Evolutionary conservation across 2,329 filamentous ascomycete species (phyloP).

Genomic region (Pyricularia sp.): DNA sequence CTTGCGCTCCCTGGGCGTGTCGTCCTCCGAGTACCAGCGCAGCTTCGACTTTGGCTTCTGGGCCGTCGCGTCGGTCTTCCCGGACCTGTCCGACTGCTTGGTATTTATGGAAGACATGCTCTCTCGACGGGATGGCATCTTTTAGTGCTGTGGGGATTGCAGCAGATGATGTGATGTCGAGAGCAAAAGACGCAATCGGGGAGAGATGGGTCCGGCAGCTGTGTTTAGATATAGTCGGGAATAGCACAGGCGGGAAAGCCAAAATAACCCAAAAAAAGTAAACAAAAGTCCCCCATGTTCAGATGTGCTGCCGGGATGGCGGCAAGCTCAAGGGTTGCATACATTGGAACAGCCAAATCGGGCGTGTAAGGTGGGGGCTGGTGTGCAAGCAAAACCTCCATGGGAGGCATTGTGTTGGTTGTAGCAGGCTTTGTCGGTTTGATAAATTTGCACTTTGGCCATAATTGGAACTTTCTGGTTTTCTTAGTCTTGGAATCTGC

Average conservation of each 20-base stretch:
- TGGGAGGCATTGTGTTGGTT: background rate
- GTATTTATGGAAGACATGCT: background rate
- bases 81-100: background rate
- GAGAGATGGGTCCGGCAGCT: background rate
- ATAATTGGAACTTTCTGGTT: background rate
- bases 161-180: background rate
- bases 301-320: background rate
- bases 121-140: background rate
- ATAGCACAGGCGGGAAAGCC: background rate
- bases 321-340: background rate
- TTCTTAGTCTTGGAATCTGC: background rate
- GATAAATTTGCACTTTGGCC: background rate
- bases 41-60: conserved; percentile 23
- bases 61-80: background rate
- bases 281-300: background rate
- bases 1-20: conserved; percentile 37
- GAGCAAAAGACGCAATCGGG: background rate
- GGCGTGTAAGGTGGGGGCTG: background rate
- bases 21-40: conserved; percentile 38
- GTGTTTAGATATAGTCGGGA: background rate
- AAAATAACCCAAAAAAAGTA: background rate
- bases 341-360: background rate
- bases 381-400: background rate
- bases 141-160: background rate
- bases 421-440: background rate